Percentiles rank a stretch among this genome's conserved stretches.
Evolutionary conservation across 2,329 filamentous ascomycete species (phyloP).

Genomic region (Xenoacremonium recifei): DNA sequence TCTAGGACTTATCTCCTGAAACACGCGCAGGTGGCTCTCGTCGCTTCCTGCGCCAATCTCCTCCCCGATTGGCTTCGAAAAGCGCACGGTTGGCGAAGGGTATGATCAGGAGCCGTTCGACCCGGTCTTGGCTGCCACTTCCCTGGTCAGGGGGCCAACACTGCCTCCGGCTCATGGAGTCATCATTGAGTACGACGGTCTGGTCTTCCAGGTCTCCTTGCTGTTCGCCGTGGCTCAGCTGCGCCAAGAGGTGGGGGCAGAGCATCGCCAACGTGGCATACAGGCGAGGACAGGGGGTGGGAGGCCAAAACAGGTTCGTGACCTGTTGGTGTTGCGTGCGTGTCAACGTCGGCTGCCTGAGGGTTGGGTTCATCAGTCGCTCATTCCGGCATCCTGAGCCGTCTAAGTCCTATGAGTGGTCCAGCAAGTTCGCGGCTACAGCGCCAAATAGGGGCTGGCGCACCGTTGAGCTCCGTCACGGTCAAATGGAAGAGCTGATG

Average conservation of each 20-base stretch:
- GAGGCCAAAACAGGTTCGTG: not conserved
- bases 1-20: constrained; percentile 4
- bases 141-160: constrained; percentile 7
- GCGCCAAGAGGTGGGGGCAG: not conserved
- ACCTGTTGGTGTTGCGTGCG: constrained; percentile 6
- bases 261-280: too few species aligned
- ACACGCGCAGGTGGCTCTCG: not conserved
- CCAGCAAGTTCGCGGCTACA: constrained; percentile 2
- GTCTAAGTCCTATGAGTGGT: constrained; percentile 3
- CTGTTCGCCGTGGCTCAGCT: not conserved
- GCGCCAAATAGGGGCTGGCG: not conserved
- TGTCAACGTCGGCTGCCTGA: constrained; percentile 1
- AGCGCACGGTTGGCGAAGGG: not conserved
- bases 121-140: not conserved
- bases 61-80: constrained; percentile 5
- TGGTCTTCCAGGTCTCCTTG: too few species aligned
- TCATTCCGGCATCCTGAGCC: constrained; percentile 6
- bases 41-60: not conserved
- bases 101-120: not conserved
- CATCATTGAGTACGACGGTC: too few species aligned
- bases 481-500: constrained; percentile 9
- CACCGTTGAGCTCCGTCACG: constrained; percentile 3
- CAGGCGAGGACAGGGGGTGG: too few species aligned
- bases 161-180: not conserved
- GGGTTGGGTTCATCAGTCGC: constrained; percentile 4